These are phyloP conservation scores for Metschnikowia cerradonensis DNA, from an alignment of 805 yeast species.

Conservation along the genomic window DNA sequence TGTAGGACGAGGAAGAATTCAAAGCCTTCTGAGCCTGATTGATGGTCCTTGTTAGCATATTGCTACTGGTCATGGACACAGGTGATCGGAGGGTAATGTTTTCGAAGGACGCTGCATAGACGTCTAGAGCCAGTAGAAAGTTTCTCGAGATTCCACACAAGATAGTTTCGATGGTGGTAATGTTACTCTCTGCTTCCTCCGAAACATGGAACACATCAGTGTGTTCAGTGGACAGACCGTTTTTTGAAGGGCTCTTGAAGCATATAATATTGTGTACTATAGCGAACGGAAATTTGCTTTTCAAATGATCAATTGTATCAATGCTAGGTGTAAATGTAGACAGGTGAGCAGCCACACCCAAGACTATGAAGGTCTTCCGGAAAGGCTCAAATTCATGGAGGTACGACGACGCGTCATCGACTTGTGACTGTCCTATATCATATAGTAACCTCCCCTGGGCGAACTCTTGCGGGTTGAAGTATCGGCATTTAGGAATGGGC, in stretches of 20 bases:
- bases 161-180: conserved; percentile 50
- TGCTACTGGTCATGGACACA: conserved; percentile 53
- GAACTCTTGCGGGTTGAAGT: conserved; percentile 80
- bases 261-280: conserved; percentile 52
- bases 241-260: conserved; percentile 43
- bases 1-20: conserved; percentile 38
- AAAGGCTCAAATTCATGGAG: conserved; percentile 88
- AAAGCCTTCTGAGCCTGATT: conserved; percentile 40
- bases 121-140: conserved; percentile 60
- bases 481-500: conserved; percentile 44
- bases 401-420: conserved; percentile 57
- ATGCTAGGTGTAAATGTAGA: conserved; percentile 2
- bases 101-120: conserved; percentile 66
- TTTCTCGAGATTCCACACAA: conserved; percentile 69
- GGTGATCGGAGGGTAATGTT: conserved; percentile 85
- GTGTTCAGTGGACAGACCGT: not conserved
- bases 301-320: conserved; percentile 26
- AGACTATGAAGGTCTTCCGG: conserved; percentile 65
- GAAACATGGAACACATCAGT: conserved; percentile 21
- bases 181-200: conserved; percentile 22
- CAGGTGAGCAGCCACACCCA: conserved; percentile 40
- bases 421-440: conserved; percentile 44
- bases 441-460: conserved; percentile 74
- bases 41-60: conserved; percentile 40
- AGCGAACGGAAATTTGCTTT: conserved; percentile 45